These are phyloP conservation scores for Fomes fomentarius DNA, from an alignment of 1,284 basidiomycete genomes.

Conservation along the genomic window DNA sequence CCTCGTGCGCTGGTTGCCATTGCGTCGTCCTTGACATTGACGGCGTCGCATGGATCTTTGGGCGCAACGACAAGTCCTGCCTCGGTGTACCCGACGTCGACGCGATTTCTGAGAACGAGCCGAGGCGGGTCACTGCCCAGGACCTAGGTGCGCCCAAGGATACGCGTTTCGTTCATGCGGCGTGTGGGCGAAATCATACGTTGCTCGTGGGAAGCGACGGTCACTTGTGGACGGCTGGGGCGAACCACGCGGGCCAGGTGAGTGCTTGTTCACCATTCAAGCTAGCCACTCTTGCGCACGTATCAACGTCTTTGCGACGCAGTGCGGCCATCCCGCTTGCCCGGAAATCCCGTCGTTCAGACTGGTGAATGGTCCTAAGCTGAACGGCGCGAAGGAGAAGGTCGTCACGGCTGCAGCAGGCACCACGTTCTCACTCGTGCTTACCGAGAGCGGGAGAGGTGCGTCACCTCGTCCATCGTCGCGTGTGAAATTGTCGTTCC, in stretches of 20 bases:
- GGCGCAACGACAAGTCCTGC: slow-evolving; percentile 69
- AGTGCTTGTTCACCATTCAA: slow-evolving; percentile 24
- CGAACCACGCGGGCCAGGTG: slow-evolving; percentile 85
- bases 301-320: neutral
- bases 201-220: slow-evolving; percentile 84
- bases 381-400: slow-evolving; percentile 60
- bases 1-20: slow-evolving; percentile 75
- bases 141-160: slow-evolving; percentile 65
- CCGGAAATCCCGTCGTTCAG: slow-evolving; percentile 71
- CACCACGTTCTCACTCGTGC: slow-evolving; percentile 80
- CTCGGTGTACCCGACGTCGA: slow-evolving; percentile 60
- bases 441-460: slow-evolving; percentile 82
- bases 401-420: slow-evolving; percentile 81
- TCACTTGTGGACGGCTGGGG: slow-evolving; percentile 82
- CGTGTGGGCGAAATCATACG: slow-evolving; percentile 82
- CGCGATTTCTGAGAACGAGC: slow-evolving; percentile 72
- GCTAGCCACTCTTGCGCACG: neutral
- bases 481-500: neutral
- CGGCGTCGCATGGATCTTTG: slow-evolving; percentile 87
- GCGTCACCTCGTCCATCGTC: slow-evolving; percentile 21
- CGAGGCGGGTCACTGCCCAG: slow-evolving; percentile 60
- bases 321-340: slow-evolving; percentile 75
- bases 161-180: slow-evolving; percentile 79
- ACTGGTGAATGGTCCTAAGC: slow-evolving; percentile 56
- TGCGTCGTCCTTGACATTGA: slow-evolving; percentile 75